Conservation (phyloP, 257 asterid genomes). For the Agastache rugosa region DNA sequence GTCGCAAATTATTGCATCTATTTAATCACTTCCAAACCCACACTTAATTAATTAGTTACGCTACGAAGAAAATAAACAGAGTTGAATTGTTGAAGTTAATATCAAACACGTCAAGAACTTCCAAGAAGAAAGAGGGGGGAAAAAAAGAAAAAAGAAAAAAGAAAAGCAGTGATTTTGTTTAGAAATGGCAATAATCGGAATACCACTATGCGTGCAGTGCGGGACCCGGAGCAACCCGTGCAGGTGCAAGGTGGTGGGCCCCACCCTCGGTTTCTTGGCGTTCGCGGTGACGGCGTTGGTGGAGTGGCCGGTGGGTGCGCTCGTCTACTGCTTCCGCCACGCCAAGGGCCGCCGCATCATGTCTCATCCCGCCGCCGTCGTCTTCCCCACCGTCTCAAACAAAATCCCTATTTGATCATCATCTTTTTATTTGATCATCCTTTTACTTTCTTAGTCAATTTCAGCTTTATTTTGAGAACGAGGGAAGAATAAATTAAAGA, state of each 20-base stretch:
- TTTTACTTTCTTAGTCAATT: no score
- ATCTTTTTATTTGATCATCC: no score
- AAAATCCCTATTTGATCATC: constrained; percentile 50
- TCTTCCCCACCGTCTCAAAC: constrained; percentile 58
- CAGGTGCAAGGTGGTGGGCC: constrained; percentile 88
- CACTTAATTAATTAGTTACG: background rate
- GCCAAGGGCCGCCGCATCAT: constrained; percentile 83
- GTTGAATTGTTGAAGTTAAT: background rate
- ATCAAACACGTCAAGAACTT: background rate
- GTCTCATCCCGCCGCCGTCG: constrained; percentile 82
- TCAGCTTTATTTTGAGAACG: no score
- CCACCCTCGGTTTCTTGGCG: constrained; percentile 83
- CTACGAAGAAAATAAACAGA: background rate
- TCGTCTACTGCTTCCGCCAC: constrained; percentile 78
- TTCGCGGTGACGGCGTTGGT: constrained; percentile 75
- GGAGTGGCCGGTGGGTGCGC: constrained; percentile 92
- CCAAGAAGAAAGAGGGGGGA: no score
- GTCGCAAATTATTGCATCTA: background rate
- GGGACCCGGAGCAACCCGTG: constrained; percentile 76
- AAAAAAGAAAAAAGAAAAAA: no score
- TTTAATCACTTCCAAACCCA: background rate
- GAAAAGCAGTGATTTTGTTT: no score
- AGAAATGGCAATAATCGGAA: constrained; percentile 40
- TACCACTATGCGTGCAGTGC: constrained; percentile 64
- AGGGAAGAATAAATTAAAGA: no score